Percentiles rank a stretch among this genome's conserved stretches.
phyloP scores from a whole-genome alignment of 371 early-diverging fungal genomes.

The Cokeromyces recurvatus region DNA sequence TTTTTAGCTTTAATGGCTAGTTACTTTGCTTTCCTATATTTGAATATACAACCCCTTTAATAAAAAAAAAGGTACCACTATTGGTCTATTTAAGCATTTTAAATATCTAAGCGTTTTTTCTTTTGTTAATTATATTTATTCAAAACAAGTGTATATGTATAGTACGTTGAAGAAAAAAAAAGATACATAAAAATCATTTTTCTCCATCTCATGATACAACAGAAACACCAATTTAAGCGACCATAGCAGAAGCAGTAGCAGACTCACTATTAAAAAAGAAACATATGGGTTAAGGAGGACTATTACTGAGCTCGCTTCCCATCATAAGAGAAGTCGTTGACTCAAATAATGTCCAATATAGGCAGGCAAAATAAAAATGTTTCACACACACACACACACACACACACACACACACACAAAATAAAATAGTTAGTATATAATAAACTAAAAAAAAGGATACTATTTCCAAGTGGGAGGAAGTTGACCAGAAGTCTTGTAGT shows the following conservation, averaged over 20 bases:
- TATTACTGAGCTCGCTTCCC: conserved; percentile 28
- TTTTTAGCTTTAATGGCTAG: too few relatives aligned
- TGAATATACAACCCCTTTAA: too few relatives aligned
- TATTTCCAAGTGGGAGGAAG: conserved; percentile 99
- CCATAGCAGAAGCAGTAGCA: conserved; percentile 47
- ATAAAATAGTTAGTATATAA: too few relatives aligned
- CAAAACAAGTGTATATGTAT: too few relatives aligned
- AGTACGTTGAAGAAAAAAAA: too few relatives aligned
- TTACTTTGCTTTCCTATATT: too few relatives aligned
- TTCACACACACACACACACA: not conserved
- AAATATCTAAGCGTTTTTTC: too few relatives aligned
- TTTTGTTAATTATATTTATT: too few relatives aligned
- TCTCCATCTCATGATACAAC: too few relatives aligned
- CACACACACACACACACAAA: conserved; percentile 1
- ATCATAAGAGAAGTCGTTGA: conserved; percentile 5
- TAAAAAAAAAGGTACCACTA: too few relatives aligned
- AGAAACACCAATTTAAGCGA: conserved; percentile 23
- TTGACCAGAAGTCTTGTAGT: conserved; percentile 98
- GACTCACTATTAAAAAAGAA: conserved; percentile 37
- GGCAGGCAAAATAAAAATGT: conserved; percentile 10
- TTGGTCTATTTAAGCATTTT: too few relatives aligned
- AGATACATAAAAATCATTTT: too few relatives aligned
- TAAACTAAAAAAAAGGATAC: conserved; percentile 36
- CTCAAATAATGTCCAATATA: conserved; percentile 23
- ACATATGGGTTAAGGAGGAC: conserved; percentile 35